Percentiles rank a stretch among this genome's conserved stretches.
Evolutionary conservation across 1,284 basidiomycete species (phyloP).

Genomic region (Polyporus tsugae): DNA sequence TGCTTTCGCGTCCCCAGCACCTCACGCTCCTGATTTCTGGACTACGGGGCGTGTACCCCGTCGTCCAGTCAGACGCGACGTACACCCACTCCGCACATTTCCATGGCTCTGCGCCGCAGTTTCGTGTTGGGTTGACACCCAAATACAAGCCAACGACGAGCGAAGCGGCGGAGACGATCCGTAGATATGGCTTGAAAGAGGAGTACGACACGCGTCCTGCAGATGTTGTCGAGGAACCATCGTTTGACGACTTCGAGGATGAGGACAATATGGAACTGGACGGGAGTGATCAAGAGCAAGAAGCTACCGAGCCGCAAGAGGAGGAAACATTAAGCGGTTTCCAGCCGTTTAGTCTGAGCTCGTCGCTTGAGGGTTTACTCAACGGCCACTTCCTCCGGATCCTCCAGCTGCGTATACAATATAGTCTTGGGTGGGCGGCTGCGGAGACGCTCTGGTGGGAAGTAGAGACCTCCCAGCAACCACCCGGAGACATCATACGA

Average conservation of each 20-base stretch:
- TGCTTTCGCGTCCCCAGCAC: constrained; percentile 58
- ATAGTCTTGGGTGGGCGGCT: constrained; percentile 67
- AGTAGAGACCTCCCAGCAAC: constrained; percentile 55
- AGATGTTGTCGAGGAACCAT: constrained; percentile 40
- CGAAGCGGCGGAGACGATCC: constrained; percentile 52
- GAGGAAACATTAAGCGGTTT: constrained; percentile 43
- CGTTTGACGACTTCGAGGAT: constrained; percentile 16
- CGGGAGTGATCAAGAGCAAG: constrained; percentile 16
- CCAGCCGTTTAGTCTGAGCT: constrained; percentile 64
- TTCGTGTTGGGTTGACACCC: constrained; percentile 63
- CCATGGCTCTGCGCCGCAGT: constrained; percentile 48
- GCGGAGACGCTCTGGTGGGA: constrained; percentile 61
- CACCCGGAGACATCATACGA: constrained; percentile 47
- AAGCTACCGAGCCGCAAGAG: constrained; percentile 4
- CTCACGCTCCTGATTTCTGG: constrained; percentile 68
- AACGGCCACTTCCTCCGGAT: constrained; percentile 60
- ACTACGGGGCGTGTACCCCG: constrained; percentile 58
- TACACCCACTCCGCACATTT: constrained; percentile 43
- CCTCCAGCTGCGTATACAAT: constrained; percentile 57
- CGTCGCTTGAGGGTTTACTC: constrained; percentile 63
- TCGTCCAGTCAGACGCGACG: constrained; percentile 50
- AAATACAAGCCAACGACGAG: constrained; percentile 63
- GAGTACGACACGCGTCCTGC: constrained; percentile 46
- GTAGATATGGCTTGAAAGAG: constrained; percentile 55
- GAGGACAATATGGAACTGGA: constrained; percentile 16